Conservation (phyloP, 2,329 filamentous ascomycete genomes). For the Sporothrix pallida region DNA sequence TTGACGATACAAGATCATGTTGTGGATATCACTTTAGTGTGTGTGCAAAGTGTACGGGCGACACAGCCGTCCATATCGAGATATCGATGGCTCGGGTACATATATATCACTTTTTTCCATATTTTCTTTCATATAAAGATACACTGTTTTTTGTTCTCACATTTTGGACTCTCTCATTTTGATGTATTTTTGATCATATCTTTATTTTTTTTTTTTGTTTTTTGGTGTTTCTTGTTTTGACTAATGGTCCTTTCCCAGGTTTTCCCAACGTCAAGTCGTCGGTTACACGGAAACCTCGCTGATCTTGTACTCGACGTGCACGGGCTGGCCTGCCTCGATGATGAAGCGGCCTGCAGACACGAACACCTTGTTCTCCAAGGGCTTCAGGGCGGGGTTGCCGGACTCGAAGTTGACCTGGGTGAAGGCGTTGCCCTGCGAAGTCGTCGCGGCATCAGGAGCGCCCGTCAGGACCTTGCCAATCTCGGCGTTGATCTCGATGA, state of each 20-base stretch:
- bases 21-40: background rate
- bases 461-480: constrained; percentile 47
- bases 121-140: constrained; percentile 9
- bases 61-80: constrained; percentile 1
- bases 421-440: constrained; percentile 48
- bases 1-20: background rate
- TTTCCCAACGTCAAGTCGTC: background rate
- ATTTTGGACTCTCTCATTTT: background rate
- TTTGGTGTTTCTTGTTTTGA: background rate
- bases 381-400: constrained; percentile 45
- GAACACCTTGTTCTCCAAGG: constrained; percentile 49
- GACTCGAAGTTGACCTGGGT: constrained; percentile 49
- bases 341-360: constrained; percentile 52
- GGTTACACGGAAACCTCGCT: constrained; percentile 47
- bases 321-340: constrained; percentile 48
- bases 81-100: background rate
- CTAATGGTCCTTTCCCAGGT: no score
- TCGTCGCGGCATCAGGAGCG: constrained; percentile 47
- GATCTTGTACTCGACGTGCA: constrained; percentile 53
- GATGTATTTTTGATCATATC: background rate
- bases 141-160: background rate
- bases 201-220: constrained; percentile 6
- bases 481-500: constrained; percentile 43
- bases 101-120: constrained; percentile 9
- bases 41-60: background rate